Evolutionary conservation across 768 basidiomycete species (phyloP).

Genomic region (Hebeloma cylindrosporum): DNA sequence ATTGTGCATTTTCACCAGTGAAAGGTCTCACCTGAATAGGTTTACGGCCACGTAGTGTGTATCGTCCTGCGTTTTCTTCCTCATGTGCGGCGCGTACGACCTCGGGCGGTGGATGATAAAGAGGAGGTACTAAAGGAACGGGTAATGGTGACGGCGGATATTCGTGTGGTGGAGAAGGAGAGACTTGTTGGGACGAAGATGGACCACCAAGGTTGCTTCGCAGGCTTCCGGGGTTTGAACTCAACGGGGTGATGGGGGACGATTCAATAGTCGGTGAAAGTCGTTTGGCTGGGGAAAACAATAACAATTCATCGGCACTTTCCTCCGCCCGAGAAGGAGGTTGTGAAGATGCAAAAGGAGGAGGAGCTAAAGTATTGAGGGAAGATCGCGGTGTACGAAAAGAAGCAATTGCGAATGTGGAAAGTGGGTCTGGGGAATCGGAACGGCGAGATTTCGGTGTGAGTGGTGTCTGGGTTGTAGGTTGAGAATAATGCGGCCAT

Average conservation of each 20-base stretch:
- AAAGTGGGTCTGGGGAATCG: too few species aligned
- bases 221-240: not conserved
- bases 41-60: slow-evolving; percentile 56
- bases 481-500: too few species aligned
- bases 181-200: not conserved
- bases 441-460: too few species aligned
- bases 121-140: not conserved
- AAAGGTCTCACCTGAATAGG: slow-evolving; percentile 64
- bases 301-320: slow-evolving; percentile 5
- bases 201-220: not conserved
- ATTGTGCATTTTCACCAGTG: slow-evolving; percentile 50
- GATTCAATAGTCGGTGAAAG: not conserved
- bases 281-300: slow-evolving; percentile 15
- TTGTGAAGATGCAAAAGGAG: not conserved
- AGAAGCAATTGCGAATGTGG: slow-evolving; percentile 1
- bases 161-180: not conserved
- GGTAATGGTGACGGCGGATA: not conserved
- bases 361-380: not conserved
- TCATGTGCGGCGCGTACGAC: slow-evolving; percentile 2
- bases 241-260: slow-evolving; percentile 1
- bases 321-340: not conserved
- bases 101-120: not conserved
- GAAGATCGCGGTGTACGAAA: slow-evolving; percentile 4
- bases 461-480: too few species aligned
- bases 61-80: slow-evolving; percentile 32